Evolutionary conservation across 345 rosid genomes (phyloP).

Genomic region (Euphorbia peplus): DNA sequence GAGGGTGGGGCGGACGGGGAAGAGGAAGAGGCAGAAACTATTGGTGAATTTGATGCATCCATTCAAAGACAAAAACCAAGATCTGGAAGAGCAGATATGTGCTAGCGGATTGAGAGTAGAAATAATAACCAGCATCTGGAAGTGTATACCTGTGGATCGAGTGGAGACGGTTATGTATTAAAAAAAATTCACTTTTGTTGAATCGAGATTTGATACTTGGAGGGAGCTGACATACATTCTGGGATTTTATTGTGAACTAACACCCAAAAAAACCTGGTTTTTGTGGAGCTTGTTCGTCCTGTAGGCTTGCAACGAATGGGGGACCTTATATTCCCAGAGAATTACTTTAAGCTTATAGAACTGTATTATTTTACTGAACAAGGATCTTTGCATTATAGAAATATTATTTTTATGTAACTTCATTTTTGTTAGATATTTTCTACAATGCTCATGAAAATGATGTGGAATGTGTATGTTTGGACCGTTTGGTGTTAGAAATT

Average conservation of each 20-base stretch:
- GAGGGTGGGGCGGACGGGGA: slow-evolving; percentile 29
- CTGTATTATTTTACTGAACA: neutral
- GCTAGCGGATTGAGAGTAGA: neutral
- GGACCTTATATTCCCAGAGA: slow-evolving; percentile 2
- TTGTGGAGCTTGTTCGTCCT: neutral
- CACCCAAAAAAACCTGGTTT: neutral
- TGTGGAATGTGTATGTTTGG: neutral
- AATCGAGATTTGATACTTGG: neutral
- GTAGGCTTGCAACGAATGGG: slow-evolving; percentile 11
- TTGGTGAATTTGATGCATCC: neutral
- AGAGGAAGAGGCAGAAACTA: slow-evolving; percentile 52
- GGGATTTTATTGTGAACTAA: slow-evolving; percentile 7
- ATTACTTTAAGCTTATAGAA: neutral
- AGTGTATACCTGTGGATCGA: neutral
- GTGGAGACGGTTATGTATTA: slow-evolving; percentile 7
- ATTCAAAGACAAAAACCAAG: neutral
- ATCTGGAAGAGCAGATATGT: neutral
- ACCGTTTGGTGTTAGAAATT: neutral
- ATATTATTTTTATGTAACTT: neutral
- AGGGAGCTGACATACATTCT: slow-evolving; percentile 17
- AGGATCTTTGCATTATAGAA: neutral
- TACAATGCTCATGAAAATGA: neutral
- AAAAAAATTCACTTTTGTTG: slow-evolving; percentile 1
- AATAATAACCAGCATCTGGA: no score
- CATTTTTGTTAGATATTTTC: neutral